Evolutionary conservation across 2,329 filamentous ascomycete species (phyloP), one percentile per base, ranked within the genome.

Genomic region (Xylariomycetidae sp.): DNA sequence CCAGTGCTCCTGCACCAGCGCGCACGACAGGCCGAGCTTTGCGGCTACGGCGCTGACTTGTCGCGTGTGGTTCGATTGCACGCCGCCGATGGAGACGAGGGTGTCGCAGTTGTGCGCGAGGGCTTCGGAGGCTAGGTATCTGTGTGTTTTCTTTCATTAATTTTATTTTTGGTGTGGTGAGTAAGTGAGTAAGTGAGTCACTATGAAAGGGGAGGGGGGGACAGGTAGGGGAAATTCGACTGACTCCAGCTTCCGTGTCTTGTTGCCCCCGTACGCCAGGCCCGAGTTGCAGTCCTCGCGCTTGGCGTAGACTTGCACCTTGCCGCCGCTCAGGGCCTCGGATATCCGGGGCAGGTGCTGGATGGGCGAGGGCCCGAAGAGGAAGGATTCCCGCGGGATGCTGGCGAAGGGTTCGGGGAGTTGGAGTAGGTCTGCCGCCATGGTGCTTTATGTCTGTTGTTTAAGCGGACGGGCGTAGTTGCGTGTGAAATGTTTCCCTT

Each of bases 231-330:
- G n/a, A 23, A 23, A n/a, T 8, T 12, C 12, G 12, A 49, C 53
- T 44, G 53, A 75, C 66, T 85, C 80, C 3, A 85, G 67, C 57
- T 85, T 85, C 37, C 80, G 69, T 18, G 73, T 77, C 59, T 85
- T 85, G 63, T 85, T 85, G 33, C 79, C 80, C 23, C 80, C 80
- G 48, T 70, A 82, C 3, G 80, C 80, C 13, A 83, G 68, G 1
- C 73, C 75, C 2, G 77, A 82, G 59, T 82, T 83, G 51, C 78
- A 77, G 59, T 86, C 82, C 45, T 86, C 82, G 31, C 82, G 72
- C 59, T 86, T 86, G 33, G 82, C 81, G 52, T 77, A 86, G 42
- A 86, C 71, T 14, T 69, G 65, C 25, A 82, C 74, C 46, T 70
- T 70, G 18, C 70, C 70, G 30, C 74, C 71, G 20, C 20, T 23